Base-by-base conservation (phyloP, 306 rosid species). In the Herpetospermum pedunculosum region DNA sequence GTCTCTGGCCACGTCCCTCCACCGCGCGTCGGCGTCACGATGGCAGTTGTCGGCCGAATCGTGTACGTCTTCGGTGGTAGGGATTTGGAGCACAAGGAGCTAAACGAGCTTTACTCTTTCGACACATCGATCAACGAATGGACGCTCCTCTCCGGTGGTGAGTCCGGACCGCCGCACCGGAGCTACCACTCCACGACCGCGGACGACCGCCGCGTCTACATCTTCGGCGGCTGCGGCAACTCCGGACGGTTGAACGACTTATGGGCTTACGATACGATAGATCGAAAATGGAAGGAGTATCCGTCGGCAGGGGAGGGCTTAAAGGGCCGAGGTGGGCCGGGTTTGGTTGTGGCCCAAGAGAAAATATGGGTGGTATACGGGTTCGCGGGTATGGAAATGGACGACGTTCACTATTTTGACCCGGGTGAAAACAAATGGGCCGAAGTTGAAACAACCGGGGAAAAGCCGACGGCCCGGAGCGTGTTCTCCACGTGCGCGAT, bases 361-460 rank as follows among this genome's bases (percentile, higher is more conserved):
- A 90, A 90, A 70, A 83, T 93, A 70, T 93, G 98, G 98, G 90
- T 90, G n/a, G 92, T 90, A 35, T 93, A 89, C 59, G 98, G 98
- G 9, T 90, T 93, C 2, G 75, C 92, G 0, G 97, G 97, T 41
- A 48, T 73, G n/a, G 98, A 93, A 85, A 32, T 60, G 54, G 98
- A 93, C 15, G 98, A 93, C 55, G 96, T 93, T 6, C 91, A 91
- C 80, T 77, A 23, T 65, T 89, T 89, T 32, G 91, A 91, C 55
- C 79, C 44, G 74, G 80, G 62, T 78, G 67, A 72, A 0, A 59
- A 80, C 2, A 54, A 59, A 4, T 93, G 98, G 98, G 59, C 88
- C 76, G 84, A 87, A 32, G 87, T 93, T 10, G 92, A 87, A 76
- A 91, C 96, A 6, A 57, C 16, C 0, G 97, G 98, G 32, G 87